Conservation (phyloP, 805 yeast species). For the Myxozyma monticola region DNA sequence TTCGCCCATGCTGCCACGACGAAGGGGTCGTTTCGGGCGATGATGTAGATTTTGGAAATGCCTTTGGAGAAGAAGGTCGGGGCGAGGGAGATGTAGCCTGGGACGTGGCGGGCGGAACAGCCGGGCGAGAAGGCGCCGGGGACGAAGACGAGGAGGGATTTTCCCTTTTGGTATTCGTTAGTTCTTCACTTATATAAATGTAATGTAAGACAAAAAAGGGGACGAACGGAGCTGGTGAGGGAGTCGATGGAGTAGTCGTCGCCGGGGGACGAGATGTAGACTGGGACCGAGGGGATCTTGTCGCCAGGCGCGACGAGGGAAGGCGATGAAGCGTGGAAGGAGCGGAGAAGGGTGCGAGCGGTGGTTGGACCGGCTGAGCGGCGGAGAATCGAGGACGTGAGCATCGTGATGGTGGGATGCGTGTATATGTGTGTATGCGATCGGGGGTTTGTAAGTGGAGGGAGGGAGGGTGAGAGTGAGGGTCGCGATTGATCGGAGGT, state of each 20-base stretch:
- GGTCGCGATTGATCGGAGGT: no score
- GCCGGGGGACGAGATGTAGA: constrained; percentile 64
- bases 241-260: constrained; percentile 56
- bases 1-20: constrained; percentile 81
- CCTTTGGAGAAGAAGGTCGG: constrained; percentile 64
- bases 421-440: no score
- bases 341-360: not conserved
- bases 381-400: not conserved
- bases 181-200: constrained; percentile 28
- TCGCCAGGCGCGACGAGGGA: constrained; percentile 55
- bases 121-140: constrained; percentile 84
- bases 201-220: not conserved
- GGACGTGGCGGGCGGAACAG: constrained; percentile 70
- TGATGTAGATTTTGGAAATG: constrained; percentile 58
- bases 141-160: constrained; percentile 57
- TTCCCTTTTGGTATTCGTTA: constrained; percentile 43
- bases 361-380: not conserved
- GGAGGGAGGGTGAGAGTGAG: no score
- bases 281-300: constrained; percentile 56
- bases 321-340: constrained; percentile 36
- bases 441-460: no score
- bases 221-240: constrained; percentile 12
- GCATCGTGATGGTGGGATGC: no score
- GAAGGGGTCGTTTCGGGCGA: constrained; percentile 84
- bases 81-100: constrained; percentile 62